Base-by-base conservation (phyloP, 306 rosid species). In the Abrus precatorius region DNA sequence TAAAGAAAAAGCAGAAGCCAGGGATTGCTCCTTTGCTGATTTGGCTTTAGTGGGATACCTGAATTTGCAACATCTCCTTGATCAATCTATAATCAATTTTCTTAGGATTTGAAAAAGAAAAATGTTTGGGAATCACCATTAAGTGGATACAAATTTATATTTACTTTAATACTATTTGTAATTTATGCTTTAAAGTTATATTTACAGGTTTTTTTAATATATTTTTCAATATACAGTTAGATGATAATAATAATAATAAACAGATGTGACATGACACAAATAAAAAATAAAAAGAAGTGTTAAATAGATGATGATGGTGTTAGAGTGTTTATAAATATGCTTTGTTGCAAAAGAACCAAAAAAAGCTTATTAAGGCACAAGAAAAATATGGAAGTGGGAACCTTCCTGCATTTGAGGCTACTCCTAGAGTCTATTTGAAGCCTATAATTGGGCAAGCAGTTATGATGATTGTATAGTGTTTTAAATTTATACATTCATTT, bases 1-100 rank as follows among this genome's bases (percentile, higher is more conserved):
- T 84, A 93, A 88, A 93, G 93, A 84, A 74, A 93, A 93, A 91
- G 94, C 81, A 83, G 7, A 2, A 55, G 7, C 14, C 84, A 84
- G 85, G 78, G 83, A 80, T 71, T 76, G 83, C 86, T 85, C 76
- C 89, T 89, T 75, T 62, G 87, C 85, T 86, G 52, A 79, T 83
- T 83, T 76, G 72, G 77, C 91, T 86, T 89, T 84, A 71, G 52
- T 52, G 69, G 48, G 83, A 43, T 65, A 27, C 75, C 73, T 65
- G 2, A 74, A 66, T 76, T 80, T 80, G 72, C 55, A 72, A 67
- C 53, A 63, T 44, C 52, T 33, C 54, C 29, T 71, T 65, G 71
- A 65, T 72, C 52, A 34, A 56, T 73, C 7, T 8, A 43, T 69
- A 36, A 44, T 29, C 72, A 52, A 20, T 76, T 50, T 80, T 53